Evolutionary conservation across 2,329 filamentous ascomycete species (phyloP), one percentile per base, ranked within the genome.

Genomic region (Shiraia bambusicola): DNA sequence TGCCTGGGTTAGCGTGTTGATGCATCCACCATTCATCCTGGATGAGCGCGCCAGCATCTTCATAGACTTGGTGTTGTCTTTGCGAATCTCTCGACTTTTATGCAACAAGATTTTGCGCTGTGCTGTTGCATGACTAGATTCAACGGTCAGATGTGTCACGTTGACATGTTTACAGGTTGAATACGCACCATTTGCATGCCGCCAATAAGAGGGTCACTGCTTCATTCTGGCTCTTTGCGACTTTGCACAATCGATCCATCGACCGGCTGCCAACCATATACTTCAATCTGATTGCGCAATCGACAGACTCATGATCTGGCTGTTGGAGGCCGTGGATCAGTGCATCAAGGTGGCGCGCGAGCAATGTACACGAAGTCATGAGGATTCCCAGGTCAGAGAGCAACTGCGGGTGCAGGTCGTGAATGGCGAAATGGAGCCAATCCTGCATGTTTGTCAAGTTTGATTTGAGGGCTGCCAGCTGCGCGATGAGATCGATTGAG

Each of bases 101-200:
- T 67, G 54, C 14, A 67, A 50, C 9, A 67, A 40, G 10, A 67
- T 67, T 45, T 67, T 67, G 37, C 65, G 57, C 34, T 67, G 65
- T 25, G 65, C 65, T 49, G 56, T 52, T 25, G 58, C 59, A 44
- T 66, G 62, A 37, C 62, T 65, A 39, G n/a, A n/a, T 12, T 28
- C 19, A 8, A 19, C n/a, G 26, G 50, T 66, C 50, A 66, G 59
- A 32, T 13, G n/a, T 15, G 19, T 22, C 8, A 8, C 8, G 19
- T 22, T 22, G 19, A 5, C 4, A 8, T 22, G 4, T 22, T 22
- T 8, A 22, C n/a, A 22, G 19, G 19, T 8, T 22, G 19, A 5
- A 22, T 22, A 22, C 56, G 50, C 40, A 64, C 60, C 59, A 63
- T 43, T 63, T 57, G 22, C 61, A 64, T 34, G 61, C 61, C 33